Evolutionary conservation across 768 basidiomycete species (phyloP).

Genomic region (Podaxis sp.): DNA sequence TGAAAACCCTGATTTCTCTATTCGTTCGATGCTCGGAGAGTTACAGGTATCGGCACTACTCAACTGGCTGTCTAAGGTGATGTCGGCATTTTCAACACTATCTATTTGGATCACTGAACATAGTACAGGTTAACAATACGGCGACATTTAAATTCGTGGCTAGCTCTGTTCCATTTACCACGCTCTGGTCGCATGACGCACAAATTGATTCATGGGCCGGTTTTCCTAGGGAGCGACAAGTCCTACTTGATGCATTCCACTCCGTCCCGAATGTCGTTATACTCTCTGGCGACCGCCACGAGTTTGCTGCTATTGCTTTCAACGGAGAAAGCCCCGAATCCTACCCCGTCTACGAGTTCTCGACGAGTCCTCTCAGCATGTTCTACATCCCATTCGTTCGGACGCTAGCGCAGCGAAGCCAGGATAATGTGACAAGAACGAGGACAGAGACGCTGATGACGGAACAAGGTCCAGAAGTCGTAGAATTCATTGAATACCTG

Average conservation of each 20-base stretch:
- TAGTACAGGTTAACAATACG: slow-evolving; percentile 57
- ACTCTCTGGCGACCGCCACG: slow-evolving; percentile 74
- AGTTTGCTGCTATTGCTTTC: slow-evolving; percentile 73
- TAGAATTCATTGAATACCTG: slow-evolving; percentile 31
- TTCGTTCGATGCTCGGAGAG: slow-evolving; percentile 69
- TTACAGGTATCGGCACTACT: slow-evolving; percentile 58
- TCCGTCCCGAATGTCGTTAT: slow-evolving; percentile 70
- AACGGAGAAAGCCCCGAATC: slow-evolving; percentile 31
- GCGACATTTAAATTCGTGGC: slow-evolving; percentile 78
- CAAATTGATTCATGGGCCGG: slow-evolving; percentile 69
- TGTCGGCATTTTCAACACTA: slow-evolving; percentile 8
- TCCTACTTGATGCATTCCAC: slow-evolving; percentile 55
- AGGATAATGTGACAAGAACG: slow-evolving; percentile 36
- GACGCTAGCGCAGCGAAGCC: slow-evolving; percentile 47
- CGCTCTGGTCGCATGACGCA: slow-evolving; percentile 65
- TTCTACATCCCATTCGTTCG: slow-evolving; percentile 62
- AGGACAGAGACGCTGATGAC: slow-evolving; percentile 25
- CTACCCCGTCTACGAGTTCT: slow-evolving; percentile 58
- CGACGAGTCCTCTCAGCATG: slow-evolving; percentile 69
- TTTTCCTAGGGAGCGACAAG: slow-evolving; percentile 56
- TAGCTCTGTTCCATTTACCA: slow-evolving; percentile 71
- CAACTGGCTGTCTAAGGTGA: slow-evolving; percentile 59
- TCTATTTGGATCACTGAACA: not conserved
- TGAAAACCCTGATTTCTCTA: slow-evolving; percentile 33
- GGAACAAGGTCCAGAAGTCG: slow-evolving; percentile 24